Conservation (phyloP, 2,329 filamentous ascomycete species). For the Periglandula ipomoeae region DNA sequence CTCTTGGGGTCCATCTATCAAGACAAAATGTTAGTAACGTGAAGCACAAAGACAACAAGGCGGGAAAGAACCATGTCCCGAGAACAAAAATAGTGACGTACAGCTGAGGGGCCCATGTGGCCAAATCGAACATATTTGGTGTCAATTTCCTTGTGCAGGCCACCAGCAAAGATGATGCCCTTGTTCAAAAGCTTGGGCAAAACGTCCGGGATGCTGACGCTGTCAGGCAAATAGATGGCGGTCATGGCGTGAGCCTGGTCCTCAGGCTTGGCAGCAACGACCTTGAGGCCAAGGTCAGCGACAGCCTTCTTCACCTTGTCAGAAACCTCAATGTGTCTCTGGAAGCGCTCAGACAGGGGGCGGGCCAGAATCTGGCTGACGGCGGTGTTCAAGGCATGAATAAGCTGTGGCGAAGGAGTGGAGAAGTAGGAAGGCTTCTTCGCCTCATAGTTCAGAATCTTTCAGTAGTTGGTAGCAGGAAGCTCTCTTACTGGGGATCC, state of each 20-base stretch:
- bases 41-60: neutral
- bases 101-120: slow-evolving; percentile 92
- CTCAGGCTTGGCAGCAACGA: slow-evolving; percentile 75
- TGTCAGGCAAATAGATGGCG: slow-evolving; percentile 88
- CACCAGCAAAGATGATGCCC: slow-evolving; percentile 89
- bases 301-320: slow-evolving; percentile 82
- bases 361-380: slow-evolving; percentile 76
- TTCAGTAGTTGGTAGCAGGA: slow-evolving; percentile 1
- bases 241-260: slow-evolving; percentile 98
- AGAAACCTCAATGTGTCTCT: slow-evolving; percentile 67
- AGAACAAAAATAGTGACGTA: slow-evolving; percentile 30
- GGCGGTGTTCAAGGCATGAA: slow-evolving; percentile 86
- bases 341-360: slow-evolving; percentile 75
- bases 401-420: slow-evolving; percentile 86
- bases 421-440: slow-evolving; percentile 98
- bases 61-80: neutral
- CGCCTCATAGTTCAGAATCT: slow-evolving; percentile 98
- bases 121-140: slow-evolving; percentile 91
- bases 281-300: slow-evolving; percentile 71
- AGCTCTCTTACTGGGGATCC: slow-evolving; percentile 65
- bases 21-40: neutral
- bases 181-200: slow-evolving; percentile 77
- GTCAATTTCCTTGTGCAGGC: slow-evolving; percentile 92
- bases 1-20: slow-evolving; percentile 62
- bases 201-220: slow-evolving; percentile 69